Conservation (phyloP, 306 rosid genomes). For the Malus sylvestris region DNA sequence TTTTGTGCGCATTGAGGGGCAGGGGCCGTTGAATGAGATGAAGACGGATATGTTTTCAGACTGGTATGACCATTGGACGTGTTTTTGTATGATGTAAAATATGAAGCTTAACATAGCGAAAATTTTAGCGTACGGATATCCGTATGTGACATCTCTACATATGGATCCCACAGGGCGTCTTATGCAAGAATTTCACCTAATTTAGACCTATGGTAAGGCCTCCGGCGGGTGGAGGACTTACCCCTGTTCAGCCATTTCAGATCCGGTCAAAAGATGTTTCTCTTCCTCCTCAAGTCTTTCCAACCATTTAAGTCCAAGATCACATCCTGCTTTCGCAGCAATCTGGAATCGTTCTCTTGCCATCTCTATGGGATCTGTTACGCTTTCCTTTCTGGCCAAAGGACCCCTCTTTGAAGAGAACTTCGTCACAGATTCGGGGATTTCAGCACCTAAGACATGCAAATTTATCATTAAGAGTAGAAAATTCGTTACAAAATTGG, state of each 20-base stretch:
- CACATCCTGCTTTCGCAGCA: conserved; percentile 80
- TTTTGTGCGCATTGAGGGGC: no score
- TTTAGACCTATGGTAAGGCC: no score
- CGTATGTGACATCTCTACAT: no score
- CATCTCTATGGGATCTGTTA: conserved; percentile 56
- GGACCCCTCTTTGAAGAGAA: conserved; percentile 39
- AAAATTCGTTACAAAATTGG: not conserved
- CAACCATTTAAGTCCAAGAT: conserved; percentile 87
- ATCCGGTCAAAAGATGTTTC: conserved; percentile 24
- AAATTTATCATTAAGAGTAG: not conserved
- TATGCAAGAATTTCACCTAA: no score
- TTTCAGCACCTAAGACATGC: conserved; percentile 55
- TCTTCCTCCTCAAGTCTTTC: conserved; percentile 79
- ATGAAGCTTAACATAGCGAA: no score
- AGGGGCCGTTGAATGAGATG: no score
- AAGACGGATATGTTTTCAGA: no score
- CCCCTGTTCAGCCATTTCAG: not conserved
- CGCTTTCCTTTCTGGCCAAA: conserved; percentile 32
- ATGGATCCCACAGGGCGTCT: no score
- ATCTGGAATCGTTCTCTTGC: conserved; percentile 73
- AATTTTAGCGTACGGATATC: no score
- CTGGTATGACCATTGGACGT: no score
- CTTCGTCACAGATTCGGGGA: conserved; percentile 55
- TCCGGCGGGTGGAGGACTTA: no score
- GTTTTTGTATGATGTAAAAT: no score